Conservation (phyloP, 306 rosid genomes). For the Begonia peltatifolia region DNA sequence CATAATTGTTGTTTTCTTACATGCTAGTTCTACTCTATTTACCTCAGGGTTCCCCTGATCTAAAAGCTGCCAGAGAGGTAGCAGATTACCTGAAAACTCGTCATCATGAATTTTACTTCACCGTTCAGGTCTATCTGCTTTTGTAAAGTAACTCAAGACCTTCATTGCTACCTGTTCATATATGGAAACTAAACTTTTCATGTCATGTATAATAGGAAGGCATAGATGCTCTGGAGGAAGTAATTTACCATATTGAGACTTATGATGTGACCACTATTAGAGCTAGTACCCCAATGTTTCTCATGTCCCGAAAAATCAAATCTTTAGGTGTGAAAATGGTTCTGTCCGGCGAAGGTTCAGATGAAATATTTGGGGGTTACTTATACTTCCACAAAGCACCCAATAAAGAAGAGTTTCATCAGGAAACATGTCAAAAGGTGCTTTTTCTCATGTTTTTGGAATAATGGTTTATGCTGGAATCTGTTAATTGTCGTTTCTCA, state of each 20-base stretch:
- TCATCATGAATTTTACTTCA: slow-evolving; percentile 84
- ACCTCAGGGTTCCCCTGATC: slow-evolving; percentile 87
- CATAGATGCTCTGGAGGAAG: slow-evolving; percentile 95
- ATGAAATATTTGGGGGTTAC: slow-evolving; percentile 97
- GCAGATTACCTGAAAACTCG: slow-evolving; percentile 89
- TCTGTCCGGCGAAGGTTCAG: slow-evolving; percentile 98
- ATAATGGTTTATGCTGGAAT: background rate
- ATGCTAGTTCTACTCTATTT: background rate
- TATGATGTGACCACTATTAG: slow-evolving; percentile 92
- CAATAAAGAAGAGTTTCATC: slow-evolving; percentile 76
- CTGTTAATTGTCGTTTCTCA: slow-evolving; percentile 10
- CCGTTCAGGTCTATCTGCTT: slow-evolving; percentile 59
- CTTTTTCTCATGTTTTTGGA: background rate
- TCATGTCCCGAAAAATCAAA: slow-evolving; percentile 94
- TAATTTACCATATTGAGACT: slow-evolving; percentile 89
- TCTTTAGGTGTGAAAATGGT: slow-evolving; percentile 99
- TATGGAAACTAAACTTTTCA: slow-evolving; percentile 9
- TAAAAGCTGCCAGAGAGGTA: slow-evolving; percentile 88
- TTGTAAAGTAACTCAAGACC: background rate
- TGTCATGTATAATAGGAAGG: slow-evolving; percentile 62
- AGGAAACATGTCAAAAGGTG: slow-evolving; percentile 93
- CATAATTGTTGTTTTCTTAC: background rate
- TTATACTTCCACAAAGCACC: slow-evolving; percentile 98
- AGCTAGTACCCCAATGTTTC: slow-evolving; percentile 99
- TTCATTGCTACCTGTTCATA: slow-evolving; percentile 1